Evolutionary conservation across 768 basidiomycete species (phyloP).

Genomic region (Pleurotus djamor): DNA sequence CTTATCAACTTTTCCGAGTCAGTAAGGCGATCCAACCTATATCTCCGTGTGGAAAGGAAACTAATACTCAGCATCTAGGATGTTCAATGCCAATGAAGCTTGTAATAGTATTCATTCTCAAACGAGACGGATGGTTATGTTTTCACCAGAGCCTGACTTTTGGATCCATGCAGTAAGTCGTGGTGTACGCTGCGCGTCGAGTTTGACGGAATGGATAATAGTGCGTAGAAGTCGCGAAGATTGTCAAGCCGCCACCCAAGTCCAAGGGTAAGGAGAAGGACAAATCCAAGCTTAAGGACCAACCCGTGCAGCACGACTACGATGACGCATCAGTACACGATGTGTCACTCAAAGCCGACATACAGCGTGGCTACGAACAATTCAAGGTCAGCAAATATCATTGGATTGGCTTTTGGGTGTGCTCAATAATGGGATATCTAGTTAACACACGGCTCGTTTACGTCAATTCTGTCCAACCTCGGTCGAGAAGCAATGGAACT

Average conservation of each 20-base stretch:
- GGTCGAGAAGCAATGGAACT: constrained; percentile 73
- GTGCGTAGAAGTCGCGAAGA: constrained; percentile 73
- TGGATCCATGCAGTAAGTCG: constrained; percentile 85
- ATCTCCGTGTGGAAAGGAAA: constrained; percentile 4
- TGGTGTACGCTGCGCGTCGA: neutral
- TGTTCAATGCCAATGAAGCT: constrained; percentile 59
- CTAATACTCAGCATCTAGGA: constrained; percentile 36
- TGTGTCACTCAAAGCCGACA: constrained; percentile 55
- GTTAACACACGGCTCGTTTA: constrained; percentile 79
- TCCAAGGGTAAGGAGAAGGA: constrained; percentile 41
- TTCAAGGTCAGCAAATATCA: constrained; percentile 67
- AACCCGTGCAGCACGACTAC: constrained; percentile 52
- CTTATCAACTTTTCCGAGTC: constrained; percentile 86
- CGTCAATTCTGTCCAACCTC: constrained; percentile 54
- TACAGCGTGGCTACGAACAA: constrained; percentile 73
- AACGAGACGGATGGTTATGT: constrained; percentile 72
- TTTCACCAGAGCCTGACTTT: constrained; percentile 80
- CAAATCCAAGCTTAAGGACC: constrained; percentile 32
- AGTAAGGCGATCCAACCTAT: constrained; percentile 21
- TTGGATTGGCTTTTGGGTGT: constrained; percentile 4
- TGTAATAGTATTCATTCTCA: constrained; percentile 84
- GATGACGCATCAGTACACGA: constrained; percentile 78
- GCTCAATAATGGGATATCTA: constrained; percentile 22
- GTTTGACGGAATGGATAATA: constrained; percentile 26
- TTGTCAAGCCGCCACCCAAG: constrained; percentile 38